phyloP scores from a whole-genome alignment of 768 basidiomycete genomes.

The Rossbeevera mucosa region DNA sequence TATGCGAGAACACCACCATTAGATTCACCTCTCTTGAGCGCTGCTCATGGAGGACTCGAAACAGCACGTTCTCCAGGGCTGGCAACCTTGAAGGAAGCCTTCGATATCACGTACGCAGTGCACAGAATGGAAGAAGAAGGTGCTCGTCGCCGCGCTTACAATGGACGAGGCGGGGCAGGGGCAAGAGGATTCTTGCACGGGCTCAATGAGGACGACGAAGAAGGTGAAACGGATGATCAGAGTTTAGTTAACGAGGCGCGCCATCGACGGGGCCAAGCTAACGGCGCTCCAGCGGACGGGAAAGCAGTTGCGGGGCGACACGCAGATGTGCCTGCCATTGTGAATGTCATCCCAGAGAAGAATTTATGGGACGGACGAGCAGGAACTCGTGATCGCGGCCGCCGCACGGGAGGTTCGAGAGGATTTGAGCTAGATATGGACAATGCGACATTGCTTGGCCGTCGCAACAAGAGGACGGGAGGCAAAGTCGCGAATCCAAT shows the following conservation, averaged over 20 bases:
- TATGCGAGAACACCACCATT: conserved; percentile 45
- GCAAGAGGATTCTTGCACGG: conserved; percentile 72
- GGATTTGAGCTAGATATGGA: conserved; percentile 85
- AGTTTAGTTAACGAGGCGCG: conserved; percentile 48
- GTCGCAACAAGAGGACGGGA: conserved; percentile 47
- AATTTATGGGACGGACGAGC: conserved; percentile 58
- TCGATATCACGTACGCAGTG: conserved; percentile 98
- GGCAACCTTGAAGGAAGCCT: conserved; percentile 92
- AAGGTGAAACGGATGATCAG: conserved; percentile 46
- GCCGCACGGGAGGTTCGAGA: conserved; percentile 23
- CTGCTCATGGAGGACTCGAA: conserved; percentile 71
- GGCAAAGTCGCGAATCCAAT: conserved; percentile 34
- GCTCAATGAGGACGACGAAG: conserved; percentile 93
- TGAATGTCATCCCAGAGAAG: conserved; percentile 18
- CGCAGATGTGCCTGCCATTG: conserved; percentile 4
- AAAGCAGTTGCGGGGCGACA: conserved; percentile 14
- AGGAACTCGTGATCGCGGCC: conserved; percentile 60
- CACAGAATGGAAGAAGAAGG: conserved; percentile 99
- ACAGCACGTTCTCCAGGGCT: conserved; percentile 84
- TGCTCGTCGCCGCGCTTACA: conserved; percentile 76
- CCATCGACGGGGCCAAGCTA: conserved; percentile 35
- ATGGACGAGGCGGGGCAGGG: conserved; percentile 75
- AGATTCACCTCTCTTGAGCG: conserved; percentile 88
- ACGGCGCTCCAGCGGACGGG: conserved; percentile 1
- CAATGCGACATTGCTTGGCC: conserved; percentile 79